These are phyloP conservation scores for Colletotrichum chrysophilum DNA, from an alignment of 2,329 filamentous ascomycete species.

Conservation along the genomic window DNA sequence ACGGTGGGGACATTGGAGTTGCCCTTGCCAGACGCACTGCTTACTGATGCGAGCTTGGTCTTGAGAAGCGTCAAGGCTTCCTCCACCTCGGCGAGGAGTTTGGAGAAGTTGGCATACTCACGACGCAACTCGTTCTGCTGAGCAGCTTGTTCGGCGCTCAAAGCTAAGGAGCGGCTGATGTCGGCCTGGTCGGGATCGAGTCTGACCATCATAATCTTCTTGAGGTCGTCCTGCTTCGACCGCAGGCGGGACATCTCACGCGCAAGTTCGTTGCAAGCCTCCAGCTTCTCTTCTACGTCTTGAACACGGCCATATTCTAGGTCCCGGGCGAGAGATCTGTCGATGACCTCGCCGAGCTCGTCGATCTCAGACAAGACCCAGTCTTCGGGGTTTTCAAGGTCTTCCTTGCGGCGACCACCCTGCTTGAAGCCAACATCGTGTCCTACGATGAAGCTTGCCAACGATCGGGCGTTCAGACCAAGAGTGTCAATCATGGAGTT, in stretches of 20 bases:
- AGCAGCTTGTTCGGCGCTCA: slow-evolving; percentile 83
- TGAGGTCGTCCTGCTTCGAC: slow-evolving; percentile 78
- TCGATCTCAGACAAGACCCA: slow-evolving; percentile 81
- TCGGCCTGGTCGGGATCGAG: slow-evolving; percentile 71
- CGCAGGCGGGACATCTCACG: slow-evolving; percentile 75
- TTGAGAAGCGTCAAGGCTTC: slow-evolving; percentile 80
- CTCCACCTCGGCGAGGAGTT: slow-evolving; percentile 78
- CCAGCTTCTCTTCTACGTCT: slow-evolving; percentile 71
- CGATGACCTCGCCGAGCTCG: slow-evolving; percentile 69
- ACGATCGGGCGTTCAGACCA: slow-evolving; percentile 78
- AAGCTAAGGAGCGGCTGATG: slow-evolving; percentile 70
- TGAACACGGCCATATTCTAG: slow-evolving; percentile 73
- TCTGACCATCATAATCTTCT: slow-evolving; percentile 73
- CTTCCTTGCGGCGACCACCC: slow-evolving; percentile 62
- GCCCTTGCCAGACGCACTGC: slow-evolving; percentile 50
- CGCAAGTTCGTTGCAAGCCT: slow-evolving; percentile 69
- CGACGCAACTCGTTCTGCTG: slow-evolving; percentile 85
- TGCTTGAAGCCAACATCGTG: slow-evolving; percentile 63
- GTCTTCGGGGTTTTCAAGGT: slow-evolving; percentile 71
- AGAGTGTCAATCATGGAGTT: slow-evolving; percentile 95
- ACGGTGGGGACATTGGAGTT: slow-evolving; percentile 74
- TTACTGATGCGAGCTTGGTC: slow-evolving; percentile 72
- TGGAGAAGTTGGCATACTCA: slow-evolving; percentile 76
- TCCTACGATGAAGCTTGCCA: slow-evolving; percentile 70
- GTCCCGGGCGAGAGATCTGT: slow-evolving; percentile 65